Conservation (phyloP, 2,329 filamentous ascomycete species). For the Fusarium lateritium region DNA sequence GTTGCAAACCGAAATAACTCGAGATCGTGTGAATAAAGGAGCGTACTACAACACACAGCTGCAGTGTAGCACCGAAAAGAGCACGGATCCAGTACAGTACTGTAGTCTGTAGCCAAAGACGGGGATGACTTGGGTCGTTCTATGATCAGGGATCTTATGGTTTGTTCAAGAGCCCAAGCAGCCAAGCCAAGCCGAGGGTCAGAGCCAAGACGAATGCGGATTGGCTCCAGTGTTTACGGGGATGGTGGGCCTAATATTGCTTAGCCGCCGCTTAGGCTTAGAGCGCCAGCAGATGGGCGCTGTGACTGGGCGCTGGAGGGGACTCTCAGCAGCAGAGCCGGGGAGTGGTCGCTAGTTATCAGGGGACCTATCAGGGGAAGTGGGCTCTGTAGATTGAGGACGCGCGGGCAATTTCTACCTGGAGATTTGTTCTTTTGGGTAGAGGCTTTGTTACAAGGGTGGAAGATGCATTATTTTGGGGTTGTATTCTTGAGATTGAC, state of each 20-base stretch:
- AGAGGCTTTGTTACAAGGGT: neutral
- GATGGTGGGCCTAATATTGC: slow-evolving; percentile 39
- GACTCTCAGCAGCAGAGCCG: slow-evolving; percentile 11
- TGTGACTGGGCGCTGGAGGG: slow-evolving; percentile 10
- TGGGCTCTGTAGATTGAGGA: slow-evolving; percentile 40
- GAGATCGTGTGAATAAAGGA: slow-evolving; percentile 37
- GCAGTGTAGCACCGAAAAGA: slow-evolving; percentile 10
- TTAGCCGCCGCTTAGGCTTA: slow-evolving; percentile 37
- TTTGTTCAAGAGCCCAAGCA: slow-evolving; percentile 3
- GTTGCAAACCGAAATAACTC: slow-evolving; percentile 27
- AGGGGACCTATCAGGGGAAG: slow-evolving; percentile 40
- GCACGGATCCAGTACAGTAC: neutral
- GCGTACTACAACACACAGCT: slow-evolving; percentile 23
- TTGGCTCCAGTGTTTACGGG: slow-evolving; percentile 38
- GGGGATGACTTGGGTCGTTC: slow-evolving; percentile 37
- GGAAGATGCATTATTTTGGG: neutral
- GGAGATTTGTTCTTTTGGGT: neutral
- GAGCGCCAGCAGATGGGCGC: slow-evolving; percentile 12
- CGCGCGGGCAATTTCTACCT: slow-evolving; percentile 37
- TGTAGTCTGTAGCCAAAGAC: slow-evolving; percentile 13
- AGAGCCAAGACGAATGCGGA: slow-evolving; percentile 36
- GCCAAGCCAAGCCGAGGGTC: slow-evolving; percentile 31
- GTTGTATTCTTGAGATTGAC: slow-evolving; percentile 11
- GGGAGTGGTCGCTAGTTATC: slow-evolving; percentile 16
- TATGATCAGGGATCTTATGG: slow-evolving; percentile 33